Conservation (phyloP, 495 filamentous ascomycete species). For the Penicillium cosmopolitanum region DNA sequence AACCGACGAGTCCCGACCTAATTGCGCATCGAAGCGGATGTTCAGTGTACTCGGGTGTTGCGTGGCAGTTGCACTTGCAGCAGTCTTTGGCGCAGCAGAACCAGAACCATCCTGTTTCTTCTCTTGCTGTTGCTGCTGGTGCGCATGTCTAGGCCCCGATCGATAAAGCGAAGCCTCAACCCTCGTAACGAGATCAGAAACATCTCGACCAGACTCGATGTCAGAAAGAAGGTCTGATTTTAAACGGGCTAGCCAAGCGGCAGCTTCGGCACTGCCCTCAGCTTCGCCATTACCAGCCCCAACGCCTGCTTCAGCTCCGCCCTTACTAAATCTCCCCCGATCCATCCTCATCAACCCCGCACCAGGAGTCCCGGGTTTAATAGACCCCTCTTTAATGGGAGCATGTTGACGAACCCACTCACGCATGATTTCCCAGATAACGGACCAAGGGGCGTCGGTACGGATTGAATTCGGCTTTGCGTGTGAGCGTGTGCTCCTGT, state of each 20-base stretch:
- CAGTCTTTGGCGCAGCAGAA: not conserved
- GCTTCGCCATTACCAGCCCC: not conserved
- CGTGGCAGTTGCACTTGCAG: not conserved
- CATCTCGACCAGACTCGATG: conserved; percentile 38
- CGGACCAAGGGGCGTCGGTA: conserved; percentile 86
- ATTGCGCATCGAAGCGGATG: conserved; percentile 79
- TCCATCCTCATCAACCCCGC: conserved; percentile 63
- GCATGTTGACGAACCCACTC: conserved; percentile 82
- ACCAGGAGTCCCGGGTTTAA: conserved; percentile 71
- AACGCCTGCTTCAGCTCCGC: too few relatives aligned
- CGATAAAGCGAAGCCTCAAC: conserved; percentile 53
- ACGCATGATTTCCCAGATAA: conserved; percentile 92
- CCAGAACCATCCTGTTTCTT: too few relatives aligned
- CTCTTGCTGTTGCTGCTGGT: too few relatives aligned
- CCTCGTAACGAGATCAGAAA: conserved; percentile 43
- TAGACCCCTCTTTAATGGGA: conserved; percentile 68
- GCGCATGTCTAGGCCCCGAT: conserved; percentile 23
- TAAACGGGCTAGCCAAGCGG: conserved; percentile 28
- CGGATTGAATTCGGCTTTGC: conserved; percentile 85
- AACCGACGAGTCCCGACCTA: conserved; percentile 63
- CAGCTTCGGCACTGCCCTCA: conserved; percentile 10
- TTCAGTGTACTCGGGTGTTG: conserved; percentile 49
- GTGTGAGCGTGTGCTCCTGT: conserved; percentile 80
- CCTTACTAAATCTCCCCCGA: conserved; percentile 25
- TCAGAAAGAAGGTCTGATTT: conserved; percentile 43